These are phyloP conservation scores for Clarireedia hainanense DNA, from an alignment of 2,329 filamentous ascomycete genomes.

Conservation along the genomic window DNA sequence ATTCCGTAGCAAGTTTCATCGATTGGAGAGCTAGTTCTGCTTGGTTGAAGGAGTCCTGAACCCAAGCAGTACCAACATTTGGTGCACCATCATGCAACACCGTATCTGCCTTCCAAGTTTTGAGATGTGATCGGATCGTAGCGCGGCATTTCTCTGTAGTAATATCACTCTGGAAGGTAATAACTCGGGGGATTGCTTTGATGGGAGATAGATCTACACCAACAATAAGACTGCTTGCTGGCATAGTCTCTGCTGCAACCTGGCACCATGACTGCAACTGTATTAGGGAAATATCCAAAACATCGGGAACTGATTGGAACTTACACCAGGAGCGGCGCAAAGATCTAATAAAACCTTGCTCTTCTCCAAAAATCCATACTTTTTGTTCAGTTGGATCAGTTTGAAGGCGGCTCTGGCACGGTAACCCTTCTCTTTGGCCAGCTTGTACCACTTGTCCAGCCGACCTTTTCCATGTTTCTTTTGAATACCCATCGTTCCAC, in stretches of 20 bases:
- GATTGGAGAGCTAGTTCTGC: constrained; percentile 86
- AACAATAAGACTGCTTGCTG: constrained; percentile 78
- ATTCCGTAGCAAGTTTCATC: constrained; percentile 90
- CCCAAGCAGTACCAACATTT: constrained; percentile 96
- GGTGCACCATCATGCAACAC: constrained; percentile 96
- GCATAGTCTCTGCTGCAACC: constrained; percentile 94
- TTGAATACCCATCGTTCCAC: constrained; percentile 73
- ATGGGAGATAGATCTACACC: constrained; percentile 93
- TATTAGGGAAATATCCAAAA: constrained; percentile 15
- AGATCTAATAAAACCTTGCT: constrained; percentile 95
- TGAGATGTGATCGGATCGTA: constrained; percentile 81
- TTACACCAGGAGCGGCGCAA: constrained; percentile 87
- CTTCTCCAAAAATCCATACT: constrained; percentile 96
- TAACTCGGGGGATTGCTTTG: constrained; percentile 88
- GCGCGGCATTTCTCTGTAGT: constrained; percentile 93
- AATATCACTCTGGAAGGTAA: constrained; percentile 95
- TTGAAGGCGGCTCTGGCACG: constrained; percentile 95
- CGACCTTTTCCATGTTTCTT: constrained; percentile 99
- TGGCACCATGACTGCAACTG: constrained; percentile 78
- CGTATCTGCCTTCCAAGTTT: constrained; percentile 92
- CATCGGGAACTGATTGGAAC: constrained; percentile 29
- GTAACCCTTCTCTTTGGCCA: constrained; percentile 97
- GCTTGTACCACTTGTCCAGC: constrained; percentile 97
- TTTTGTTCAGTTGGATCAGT: constrained; percentile 96
- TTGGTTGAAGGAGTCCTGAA: constrained; percentile 96